Evolutionary conservation across 371 early-diverging fungal genomes (phyloP), one percentile per base, ranked within the genome.

Genomic region (Nematocida parisii): DNA sequence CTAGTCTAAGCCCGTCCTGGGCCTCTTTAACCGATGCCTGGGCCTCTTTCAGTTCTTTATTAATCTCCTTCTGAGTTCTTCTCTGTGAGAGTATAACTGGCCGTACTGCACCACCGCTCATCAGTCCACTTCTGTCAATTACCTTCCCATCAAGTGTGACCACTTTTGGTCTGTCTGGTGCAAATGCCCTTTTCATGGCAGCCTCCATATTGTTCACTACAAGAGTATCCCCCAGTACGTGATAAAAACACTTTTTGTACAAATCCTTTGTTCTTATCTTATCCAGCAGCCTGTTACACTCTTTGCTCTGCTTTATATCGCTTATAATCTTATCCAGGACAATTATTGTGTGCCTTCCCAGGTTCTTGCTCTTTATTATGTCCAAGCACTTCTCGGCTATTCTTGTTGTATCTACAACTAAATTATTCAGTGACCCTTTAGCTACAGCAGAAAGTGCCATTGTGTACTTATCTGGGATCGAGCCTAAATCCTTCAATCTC

Each of bases 141-240:
- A 98, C 83, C 77, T 95, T 91, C 3, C 99, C 99, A 72, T 92
- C 93, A 70, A 96, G 83, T 0, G 96, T 98, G 0, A 99, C 99
- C 0, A 96, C 95, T 57, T 96, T 89, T 89, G 91, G 92, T 46
- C 95, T 90, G 13, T 71, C 83, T 47, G 68, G 75, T 5, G 89
- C 89, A 87, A 90, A 97, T 0, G 98, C 96, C 57, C 97, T 91
- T 46, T 90, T 86, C 73, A 93, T 93, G 2, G 96, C 99, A 81
- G 93, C 92, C n/a, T 90, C 89, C 82, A 98, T 81, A 83, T 93
- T 88, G 18, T 90, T 75, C 0, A 95, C 95, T 0, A 97, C 95
- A 5, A 99, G 86, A 0, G 99, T 98, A 86, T 98, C 92, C 50
- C 90, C 86, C 72, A 97, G 86, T 1, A 91, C 92, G 71, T 92